Evolutionary conservation across 225 moss, liverwort and hornwort genomes (phyloP).

Genomic region (Climacium dendroides): DNA sequence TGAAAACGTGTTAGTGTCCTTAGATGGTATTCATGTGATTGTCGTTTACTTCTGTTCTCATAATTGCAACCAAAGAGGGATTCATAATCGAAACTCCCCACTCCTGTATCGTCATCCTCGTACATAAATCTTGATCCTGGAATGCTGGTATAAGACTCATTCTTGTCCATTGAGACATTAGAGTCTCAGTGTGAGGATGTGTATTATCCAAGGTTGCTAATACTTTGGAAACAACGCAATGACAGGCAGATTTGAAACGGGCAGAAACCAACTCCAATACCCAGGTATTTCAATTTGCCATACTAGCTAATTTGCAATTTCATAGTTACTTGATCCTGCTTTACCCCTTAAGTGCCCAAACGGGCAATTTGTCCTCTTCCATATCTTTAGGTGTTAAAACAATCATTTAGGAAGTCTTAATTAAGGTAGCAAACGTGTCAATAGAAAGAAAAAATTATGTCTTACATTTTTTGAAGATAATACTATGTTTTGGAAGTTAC

Average conservation of each 20-base stretch:
- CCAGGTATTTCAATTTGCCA: background rate
- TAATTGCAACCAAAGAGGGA: background rate
- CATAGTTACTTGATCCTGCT: background rate
- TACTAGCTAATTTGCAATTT: background rate
- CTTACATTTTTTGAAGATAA: background rate
- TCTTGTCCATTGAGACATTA: background rate
- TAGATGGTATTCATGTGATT: background rate
- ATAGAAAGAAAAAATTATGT: background rate
- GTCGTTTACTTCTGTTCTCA: background rate
- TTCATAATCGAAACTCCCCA: background rate
- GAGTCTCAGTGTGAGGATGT: background rate
- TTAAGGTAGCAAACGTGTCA: background rate
- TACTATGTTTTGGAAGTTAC: background rate
- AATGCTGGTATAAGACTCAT: background rate
- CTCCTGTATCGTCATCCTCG: background rate
- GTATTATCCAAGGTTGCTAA: background rate
- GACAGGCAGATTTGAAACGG: conserved; percentile 2
- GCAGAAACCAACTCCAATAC: background rate
- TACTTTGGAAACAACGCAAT: background rate
- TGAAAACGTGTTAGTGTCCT: background rate
- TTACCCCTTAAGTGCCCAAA: background rate
- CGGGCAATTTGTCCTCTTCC: background rate
- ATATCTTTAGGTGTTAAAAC: background rate
- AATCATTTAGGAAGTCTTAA: background rate
- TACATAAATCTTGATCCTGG: background rate